phyloP scores from a whole-genome alignment of 441 rosid species.

The Croton laevigatus region DNA sequence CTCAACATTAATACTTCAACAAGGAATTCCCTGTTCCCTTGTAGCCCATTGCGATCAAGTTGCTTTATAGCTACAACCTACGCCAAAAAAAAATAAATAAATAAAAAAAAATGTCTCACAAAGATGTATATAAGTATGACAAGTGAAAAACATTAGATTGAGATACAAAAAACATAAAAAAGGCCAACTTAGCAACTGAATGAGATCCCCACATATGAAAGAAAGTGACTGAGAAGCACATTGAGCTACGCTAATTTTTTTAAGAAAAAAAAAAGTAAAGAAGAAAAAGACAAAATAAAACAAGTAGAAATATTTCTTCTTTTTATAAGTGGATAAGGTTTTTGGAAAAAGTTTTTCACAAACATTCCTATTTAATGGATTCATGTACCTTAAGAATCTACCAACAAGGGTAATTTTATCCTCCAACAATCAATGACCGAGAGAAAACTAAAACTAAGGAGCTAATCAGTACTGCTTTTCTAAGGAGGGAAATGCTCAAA shows the following conservation, averaged over 20 bases:
- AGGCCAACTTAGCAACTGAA: background rate
- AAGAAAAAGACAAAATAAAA: background rate
- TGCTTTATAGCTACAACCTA: constrained; percentile 93
- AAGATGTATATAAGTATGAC: background rate
- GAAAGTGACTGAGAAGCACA: background rate
- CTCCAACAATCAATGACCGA: background rate
- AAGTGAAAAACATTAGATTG: background rate
- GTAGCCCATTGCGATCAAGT: constrained; percentile 80
- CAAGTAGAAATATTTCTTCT: background rate
- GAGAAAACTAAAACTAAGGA: no score
- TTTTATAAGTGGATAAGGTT: background rate
- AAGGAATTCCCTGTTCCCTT: constrained; percentile 86
- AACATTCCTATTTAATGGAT: constrained; percentile 5
- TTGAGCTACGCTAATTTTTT: background rate
- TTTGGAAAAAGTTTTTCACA: background rate
- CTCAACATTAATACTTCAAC: constrained; percentile 81
- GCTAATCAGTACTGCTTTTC: no score
- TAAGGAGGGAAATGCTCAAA: no score
- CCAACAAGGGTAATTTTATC: background rate
- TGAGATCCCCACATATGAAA: background rate
- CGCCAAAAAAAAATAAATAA: constrained; percentile 22
- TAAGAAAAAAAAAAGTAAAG: background rate
- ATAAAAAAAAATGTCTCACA: no score
- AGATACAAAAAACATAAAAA: background rate
- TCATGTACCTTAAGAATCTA: constrained; percentile 2